Evolutionary conservation across 345 rosid genomes (phyloP).

Genomic region (Triadica sebifera): DNA sequence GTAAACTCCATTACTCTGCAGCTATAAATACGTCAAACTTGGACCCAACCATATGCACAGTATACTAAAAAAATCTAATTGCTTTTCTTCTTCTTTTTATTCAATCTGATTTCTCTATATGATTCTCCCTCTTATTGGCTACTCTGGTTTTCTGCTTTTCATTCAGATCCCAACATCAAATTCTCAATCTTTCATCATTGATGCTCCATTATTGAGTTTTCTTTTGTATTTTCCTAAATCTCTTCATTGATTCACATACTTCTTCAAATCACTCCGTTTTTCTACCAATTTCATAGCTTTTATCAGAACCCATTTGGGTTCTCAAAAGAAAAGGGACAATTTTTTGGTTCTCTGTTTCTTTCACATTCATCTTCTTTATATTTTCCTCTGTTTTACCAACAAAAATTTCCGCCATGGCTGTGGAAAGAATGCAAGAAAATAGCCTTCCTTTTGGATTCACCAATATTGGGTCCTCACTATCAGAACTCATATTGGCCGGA

Average conservation of each 20-base stretch:
- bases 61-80: not conserved
- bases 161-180: not conserved
- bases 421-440: slow-evolving; percentile 45
- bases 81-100: not conserved
- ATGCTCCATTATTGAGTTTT: too few species aligned
- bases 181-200: not conserved
- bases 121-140: not conserved
- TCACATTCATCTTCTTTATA: not conserved
- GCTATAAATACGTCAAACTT: slow-evolving; percentile 43
- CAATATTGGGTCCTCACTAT: slow-evolving; percentile 54
- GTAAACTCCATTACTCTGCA: slow-evolving; percentile 3
- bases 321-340: slow-evolving; percentile 26
- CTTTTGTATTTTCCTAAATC: too few species aligned
- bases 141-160: not conserved
- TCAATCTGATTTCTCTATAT: not conserved
- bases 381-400: not conserved
- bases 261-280: not conserved
- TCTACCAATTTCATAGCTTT: not conserved
- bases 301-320: not conserved
- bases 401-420: slow-evolving; percentile 9
- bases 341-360: slow-evolving; percentile 27
- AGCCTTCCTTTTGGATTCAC: slow-evolving; percentile 20
- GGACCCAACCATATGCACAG: not conserved
- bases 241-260: not conserved
- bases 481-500: slow-evolving; percentile 68